These are phyloP conservation scores for Spinacia oleracea DNA, from an alignment of 179 eudicot genomes.

Conservation along the genomic window DNA sequence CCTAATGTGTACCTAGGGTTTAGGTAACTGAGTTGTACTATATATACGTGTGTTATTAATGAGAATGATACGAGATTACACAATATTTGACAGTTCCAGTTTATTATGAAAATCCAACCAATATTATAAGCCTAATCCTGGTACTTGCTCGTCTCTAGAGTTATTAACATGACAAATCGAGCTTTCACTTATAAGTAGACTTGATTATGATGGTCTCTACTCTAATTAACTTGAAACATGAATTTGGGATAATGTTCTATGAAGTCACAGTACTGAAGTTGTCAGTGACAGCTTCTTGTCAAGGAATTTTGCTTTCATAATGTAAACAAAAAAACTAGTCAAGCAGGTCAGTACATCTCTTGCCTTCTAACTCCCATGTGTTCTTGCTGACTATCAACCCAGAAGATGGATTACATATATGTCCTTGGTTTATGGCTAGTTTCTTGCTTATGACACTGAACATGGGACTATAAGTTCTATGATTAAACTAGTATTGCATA, in stretches of 20 bases:
- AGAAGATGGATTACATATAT: conserved; percentile 66
- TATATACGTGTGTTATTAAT: no score
- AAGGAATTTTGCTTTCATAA: not conserved
- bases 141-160: conserved; percentile 26
- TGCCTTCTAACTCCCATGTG: not conserved
- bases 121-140: conserved; percentile 72
- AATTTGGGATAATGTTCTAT: not conserved
- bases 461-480: not conserved
- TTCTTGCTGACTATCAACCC: conserved; percentile 60
- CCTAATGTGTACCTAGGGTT: no score
- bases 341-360: not conserved
- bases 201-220: not conserved
- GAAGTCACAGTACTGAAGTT: not conserved
- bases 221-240: not conserved
- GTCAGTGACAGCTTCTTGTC: not conserved
- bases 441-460: not conserved
- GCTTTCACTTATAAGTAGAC: not conserved
- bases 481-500: not conserved
- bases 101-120: conserved; percentile 73
- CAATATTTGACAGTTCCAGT: no score
- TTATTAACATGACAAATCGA: not conserved
- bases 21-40: no score
- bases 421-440: not conserved
- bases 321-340: not conserved
- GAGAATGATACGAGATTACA: no score